phyloP scores from a whole-genome alignment of 495 filamentous ascomycete species.

The Xylaria acuta region DNA sequence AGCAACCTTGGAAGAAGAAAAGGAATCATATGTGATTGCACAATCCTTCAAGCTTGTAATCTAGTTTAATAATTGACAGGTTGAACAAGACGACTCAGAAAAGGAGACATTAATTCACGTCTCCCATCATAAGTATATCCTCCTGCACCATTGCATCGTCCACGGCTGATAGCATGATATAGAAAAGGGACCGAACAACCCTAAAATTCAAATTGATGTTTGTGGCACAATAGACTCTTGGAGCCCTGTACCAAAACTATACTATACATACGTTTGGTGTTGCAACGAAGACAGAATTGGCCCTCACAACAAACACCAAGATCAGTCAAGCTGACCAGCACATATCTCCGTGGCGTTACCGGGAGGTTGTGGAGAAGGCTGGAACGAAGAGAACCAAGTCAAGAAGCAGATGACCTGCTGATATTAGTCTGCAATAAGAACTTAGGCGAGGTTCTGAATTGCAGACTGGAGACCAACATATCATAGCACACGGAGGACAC shows the following conservation, averaged over 20 bases:
- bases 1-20: not conserved
- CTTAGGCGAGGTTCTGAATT: not conserved
- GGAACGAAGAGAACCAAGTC: not conserved
- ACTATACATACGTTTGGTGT: not conserved
- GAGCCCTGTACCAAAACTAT: not conserved
- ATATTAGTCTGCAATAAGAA: not conserved
- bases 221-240: not conserved
- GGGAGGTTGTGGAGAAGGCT: not conserved
- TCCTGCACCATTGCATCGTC: not conserved
- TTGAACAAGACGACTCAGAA: not conserved
- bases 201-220: not conserved
- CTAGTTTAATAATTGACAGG: not conserved
- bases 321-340: not conserved
- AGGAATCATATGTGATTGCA: not conserved
- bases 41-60: not conserved
- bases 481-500: not conserved
- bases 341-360: not conserved
- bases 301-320: not conserved
- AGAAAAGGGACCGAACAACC: not conserved
- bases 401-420: not conserved
- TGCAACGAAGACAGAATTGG: not conserved
- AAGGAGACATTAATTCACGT: not conserved
- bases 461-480: not conserved
- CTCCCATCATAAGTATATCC: not conserved
- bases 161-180: not conserved